phyloP scores from a whole-genome alignment of 2,329 filamentous ascomycete genomes.

The Cladosporium sp. region DNA sequence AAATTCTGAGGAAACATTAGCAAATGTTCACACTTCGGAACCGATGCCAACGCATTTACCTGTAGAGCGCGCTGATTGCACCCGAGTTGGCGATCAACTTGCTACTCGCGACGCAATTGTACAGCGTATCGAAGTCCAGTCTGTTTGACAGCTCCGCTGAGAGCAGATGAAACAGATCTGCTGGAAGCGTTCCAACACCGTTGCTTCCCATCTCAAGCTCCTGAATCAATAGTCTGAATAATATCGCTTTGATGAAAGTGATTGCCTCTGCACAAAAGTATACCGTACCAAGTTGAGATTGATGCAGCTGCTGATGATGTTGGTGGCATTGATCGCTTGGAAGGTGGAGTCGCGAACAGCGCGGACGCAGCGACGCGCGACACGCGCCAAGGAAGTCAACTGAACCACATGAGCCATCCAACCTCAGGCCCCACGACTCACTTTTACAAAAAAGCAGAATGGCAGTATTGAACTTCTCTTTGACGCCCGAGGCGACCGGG shows the following conservation, averaged over 20 bases:
- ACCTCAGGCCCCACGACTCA: neutral
- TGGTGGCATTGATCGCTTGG: conserved; percentile 19
- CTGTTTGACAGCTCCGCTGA: conserved; percentile 60
- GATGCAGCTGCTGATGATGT: conserved; percentile 15
- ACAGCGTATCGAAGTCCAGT: conserved; percentile 63
- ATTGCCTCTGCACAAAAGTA: neutral
- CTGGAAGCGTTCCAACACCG: conserved; percentile 45
- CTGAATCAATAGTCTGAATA: neutral
- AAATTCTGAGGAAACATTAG: conserved; percentile 38
- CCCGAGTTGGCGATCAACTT: conserved; percentile 58
- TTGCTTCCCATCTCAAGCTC: conserved; percentile 14
- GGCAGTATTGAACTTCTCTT: conserved; percentile 65
- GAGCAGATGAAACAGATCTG: conserved; percentile 63
- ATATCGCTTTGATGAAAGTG: neutral
- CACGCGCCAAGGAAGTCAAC: conserved; percentile 16
- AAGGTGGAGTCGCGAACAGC: conserved; percentile 10
- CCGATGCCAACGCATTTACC: conserved; percentile 44
- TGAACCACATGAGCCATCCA: neutral
- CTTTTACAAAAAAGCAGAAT: neutral
- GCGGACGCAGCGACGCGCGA: conserved; percentile 12
- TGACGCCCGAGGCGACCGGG: conserved; percentile 71
- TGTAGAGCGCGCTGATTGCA: conserved; percentile 64
- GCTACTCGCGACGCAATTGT: conserved; percentile 59
- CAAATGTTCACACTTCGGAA: neutral
- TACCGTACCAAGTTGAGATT: neutral